Conservation (phyloP, 176 grass and related monocot species). For the Aechmea fasciata region DNA sequence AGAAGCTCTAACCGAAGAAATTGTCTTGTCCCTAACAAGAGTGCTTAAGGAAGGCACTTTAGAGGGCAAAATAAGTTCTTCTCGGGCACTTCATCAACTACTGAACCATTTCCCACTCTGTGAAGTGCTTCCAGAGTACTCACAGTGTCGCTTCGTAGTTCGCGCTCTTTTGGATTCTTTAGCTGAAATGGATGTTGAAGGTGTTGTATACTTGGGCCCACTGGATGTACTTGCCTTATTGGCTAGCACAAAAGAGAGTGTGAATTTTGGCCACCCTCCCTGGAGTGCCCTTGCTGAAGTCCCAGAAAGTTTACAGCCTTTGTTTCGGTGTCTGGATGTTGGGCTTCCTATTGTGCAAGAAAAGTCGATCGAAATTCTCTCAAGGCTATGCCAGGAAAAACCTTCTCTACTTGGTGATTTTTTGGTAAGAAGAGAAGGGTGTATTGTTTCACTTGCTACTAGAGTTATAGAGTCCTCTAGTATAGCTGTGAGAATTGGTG, state of each 20-base stretch:
- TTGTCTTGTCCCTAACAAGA: slow-evolving; percentile 63
- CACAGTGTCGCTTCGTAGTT: slow-evolving; percentile 60
- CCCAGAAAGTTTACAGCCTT: slow-evolving; percentile 59
- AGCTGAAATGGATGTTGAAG: slow-evolving; percentile 55
- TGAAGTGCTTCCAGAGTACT: slow-evolving; percentile 68
- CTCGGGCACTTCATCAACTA: slow-evolving; percentile 60
- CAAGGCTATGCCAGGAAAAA: slow-evolving; percentile 64
- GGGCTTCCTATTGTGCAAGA: slow-evolving; percentile 67
- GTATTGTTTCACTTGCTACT: slow-evolving; percentile 54
- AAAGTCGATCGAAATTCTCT: slow-evolving; percentile 81
- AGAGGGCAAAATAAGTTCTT: slow-evolving; percentile 83
- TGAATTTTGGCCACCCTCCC: slow-evolving; percentile 45
- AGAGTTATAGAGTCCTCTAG: slow-evolving; percentile 61
- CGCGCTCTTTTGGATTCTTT: slow-evolving; percentile 67
- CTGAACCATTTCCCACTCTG: slow-evolving; percentile 61
- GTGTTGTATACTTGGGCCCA: slow-evolving; percentile 36
- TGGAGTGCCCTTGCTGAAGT: slow-evolving; percentile 62
- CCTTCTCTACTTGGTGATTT: slow-evolving; percentile 60
- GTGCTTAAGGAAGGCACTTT: slow-evolving; percentile 82
- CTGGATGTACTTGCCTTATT: slow-evolving; percentile 65
- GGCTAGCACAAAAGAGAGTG: slow-evolving; percentile 43
- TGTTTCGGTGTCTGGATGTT: slow-evolving; percentile 55
- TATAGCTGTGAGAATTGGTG: slow-evolving; percentile 66
- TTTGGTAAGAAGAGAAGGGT: slow-evolving; percentile 57
- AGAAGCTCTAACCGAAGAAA: slow-evolving; percentile 65